Conservation (phyloP, 2,329 filamentous ascomycete genomes). For the Didymosphaeria variabile region DNA sequence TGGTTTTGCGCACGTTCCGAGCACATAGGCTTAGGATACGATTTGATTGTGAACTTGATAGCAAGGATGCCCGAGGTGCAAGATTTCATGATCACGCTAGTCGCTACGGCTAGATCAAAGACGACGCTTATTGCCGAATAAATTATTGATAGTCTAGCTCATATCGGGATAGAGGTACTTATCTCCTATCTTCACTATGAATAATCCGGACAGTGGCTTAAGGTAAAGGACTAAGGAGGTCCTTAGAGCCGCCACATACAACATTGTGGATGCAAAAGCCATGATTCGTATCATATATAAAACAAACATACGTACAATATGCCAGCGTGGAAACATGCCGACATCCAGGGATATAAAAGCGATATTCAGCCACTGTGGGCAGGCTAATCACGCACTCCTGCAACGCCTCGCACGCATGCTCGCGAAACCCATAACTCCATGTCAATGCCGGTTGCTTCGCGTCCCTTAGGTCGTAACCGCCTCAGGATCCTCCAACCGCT, state of each 20-base stretch:
- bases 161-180: background rate
- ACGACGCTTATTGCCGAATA: background rate
- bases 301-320: conserved; percentile 2
- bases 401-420: background rate
- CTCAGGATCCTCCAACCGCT: conserved; percentile 37
- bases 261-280: background rate
- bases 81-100: background rate
- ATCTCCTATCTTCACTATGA: background rate
- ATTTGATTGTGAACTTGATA: background rate
- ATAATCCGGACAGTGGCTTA: background rate
- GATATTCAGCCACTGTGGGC: background rate
- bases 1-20: background rate
- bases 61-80: background rate
- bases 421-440: background rate
- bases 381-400: background rate
- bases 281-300: background rate
- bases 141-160: too few relatives aligned
- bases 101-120: background rate
- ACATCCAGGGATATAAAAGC: background rate
- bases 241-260: too few relatives aligned
- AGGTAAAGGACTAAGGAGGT: too few relatives aligned
- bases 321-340: background rate
- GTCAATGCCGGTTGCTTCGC: background rate
- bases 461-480: background rate
- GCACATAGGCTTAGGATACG: background rate